Evolutionary conservation across 2,329 filamentous ascomycete species (phyloP).

Genomic region (Claviceps spartinae): DNA sequence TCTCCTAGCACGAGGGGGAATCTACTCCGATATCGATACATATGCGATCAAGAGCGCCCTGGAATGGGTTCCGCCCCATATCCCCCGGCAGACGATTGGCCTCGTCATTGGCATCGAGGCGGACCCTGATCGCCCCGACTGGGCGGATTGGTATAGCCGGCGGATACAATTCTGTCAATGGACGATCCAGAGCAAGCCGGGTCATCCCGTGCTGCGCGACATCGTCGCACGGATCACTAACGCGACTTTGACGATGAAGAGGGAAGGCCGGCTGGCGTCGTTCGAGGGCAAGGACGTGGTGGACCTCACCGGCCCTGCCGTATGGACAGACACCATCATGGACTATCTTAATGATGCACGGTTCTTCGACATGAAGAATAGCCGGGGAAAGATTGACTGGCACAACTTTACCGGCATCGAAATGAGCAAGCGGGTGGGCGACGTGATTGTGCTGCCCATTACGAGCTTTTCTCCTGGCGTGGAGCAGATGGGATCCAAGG

Average conservation of each 20-base stretch:
- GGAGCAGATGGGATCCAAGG: conserved; percentile 79
- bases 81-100: conserved; percentile 67
- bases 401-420: conserved; percentile 82
- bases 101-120: conserved; percentile 92
- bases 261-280: conserved; percentile 46
- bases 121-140: conserved; percentile 83
- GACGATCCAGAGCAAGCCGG: conserved; percentile 93
- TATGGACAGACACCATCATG: conserved; percentile 91
- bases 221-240: conserved; percentile 77
- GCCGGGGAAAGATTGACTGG: conserved; percentile 65
- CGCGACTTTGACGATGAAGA: conserved; percentile 63
- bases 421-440: conserved; percentile 72
- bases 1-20: conserved; percentile 44
- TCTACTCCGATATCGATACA: conserved; percentile 90
- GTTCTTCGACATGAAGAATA: conserved; percentile 69
- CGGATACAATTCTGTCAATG: conserved; percentile 98
- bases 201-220: conserved; percentile 81
- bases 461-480: conserved; percentile 96
- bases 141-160: conserved; percentile 90
- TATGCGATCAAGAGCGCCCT: conserved; percentile 67
- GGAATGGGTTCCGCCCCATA: conserved; percentile 72
- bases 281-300: conserved; percentile 60
- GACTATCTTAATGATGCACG: conserved; percentile 83
- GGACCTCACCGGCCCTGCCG: conserved; percentile 83
- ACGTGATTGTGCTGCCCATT: conserved; percentile 87